These are phyloP conservation scores for Falciphora oryzae DNA, from an alignment of 2,329 filamentous ascomycete genomes.

Conservation along the genomic window DNA sequence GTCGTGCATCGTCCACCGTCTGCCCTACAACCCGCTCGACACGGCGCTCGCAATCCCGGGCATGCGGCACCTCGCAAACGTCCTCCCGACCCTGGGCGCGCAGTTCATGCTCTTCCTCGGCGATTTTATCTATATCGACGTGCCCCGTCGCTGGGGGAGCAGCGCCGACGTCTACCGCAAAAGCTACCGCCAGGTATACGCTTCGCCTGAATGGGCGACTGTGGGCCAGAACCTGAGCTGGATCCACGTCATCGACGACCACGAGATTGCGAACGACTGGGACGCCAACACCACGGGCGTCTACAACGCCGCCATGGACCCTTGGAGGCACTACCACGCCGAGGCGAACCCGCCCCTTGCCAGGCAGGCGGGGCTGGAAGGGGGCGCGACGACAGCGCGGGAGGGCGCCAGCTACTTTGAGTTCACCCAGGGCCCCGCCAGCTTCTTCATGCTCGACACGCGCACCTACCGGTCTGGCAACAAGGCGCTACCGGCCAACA, in stretches of 20 bases:
- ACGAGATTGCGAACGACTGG: slow-evolving; percentile 96
- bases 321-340: slow-evolving; percentile 82
- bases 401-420: slow-evolving; percentile 69
- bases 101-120: slow-evolving; percentile 80
- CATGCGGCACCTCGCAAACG: slow-evolving; percentile 67
- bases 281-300: slow-evolving; percentile 73
- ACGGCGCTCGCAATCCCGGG: slow-evolving; percentile 80
- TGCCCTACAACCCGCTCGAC: slow-evolving; percentile 81
- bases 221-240: slow-evolving; percentile 79
- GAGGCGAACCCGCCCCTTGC: slow-evolving; percentile 73
- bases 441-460: slow-evolving; percentile 93
- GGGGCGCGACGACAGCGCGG: slow-evolving; percentile 20
- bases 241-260: slow-evolving; percentile 95
- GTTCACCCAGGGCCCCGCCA: slow-evolving; percentile 83
- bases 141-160: slow-evolving; percentile 72
- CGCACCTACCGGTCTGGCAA: slow-evolving; percentile 76
- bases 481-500: slow-evolving; percentile 46
- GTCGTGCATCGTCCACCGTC: slow-evolving; percentile 85
- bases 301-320: slow-evolving; percentile 73
- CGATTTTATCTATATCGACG: slow-evolving; percentile 88
- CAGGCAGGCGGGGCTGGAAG: slow-evolving; percentile 37
- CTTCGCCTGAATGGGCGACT: slow-evolving; percentile 82
- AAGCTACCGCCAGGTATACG: slow-evolving; percentile 94
- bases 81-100: slow-evolving; percentile 64
- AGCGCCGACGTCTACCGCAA: slow-evolving; percentile 72